phyloP scores from a whole-genome alignment of 495 filamentous ascomycete species.

The Aspergillus homomorphus region DNA sequence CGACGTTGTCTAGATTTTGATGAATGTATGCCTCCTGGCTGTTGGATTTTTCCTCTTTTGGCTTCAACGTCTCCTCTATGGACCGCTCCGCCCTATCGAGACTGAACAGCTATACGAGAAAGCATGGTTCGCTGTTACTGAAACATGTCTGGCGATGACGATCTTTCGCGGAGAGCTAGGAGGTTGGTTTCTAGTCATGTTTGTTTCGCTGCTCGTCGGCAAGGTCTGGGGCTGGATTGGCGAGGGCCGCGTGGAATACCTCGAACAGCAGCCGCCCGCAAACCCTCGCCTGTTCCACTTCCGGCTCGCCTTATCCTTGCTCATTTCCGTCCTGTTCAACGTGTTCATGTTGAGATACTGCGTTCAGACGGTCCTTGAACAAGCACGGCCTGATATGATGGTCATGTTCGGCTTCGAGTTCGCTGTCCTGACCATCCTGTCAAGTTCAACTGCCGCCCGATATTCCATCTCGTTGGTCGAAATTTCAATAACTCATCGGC shows the following conservation, averaged over 20 bases:
- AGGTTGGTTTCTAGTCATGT: slow-evolving; percentile 93
- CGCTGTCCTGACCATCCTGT: slow-evolving; percentile 75
- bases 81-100: slow-evolving; percentile 86
- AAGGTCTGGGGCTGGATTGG: slow-evolving; percentile 99
- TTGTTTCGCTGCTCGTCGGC: slow-evolving; percentile 82
- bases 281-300: slow-evolving; percentile 89
- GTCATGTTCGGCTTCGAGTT: slow-evolving; percentile 99
- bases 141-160: slow-evolving; percentile 98
- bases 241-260: slow-evolving; percentile 85
- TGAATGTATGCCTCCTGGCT: slow-evolving; percentile 78
- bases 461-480: slow-evolving; percentile 81
- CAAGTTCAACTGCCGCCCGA: slow-evolving; percentile 70
- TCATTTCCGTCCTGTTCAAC: slow-evolving; percentile 74
- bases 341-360: slow-evolving; percentile 74
- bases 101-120: slow-evolving; percentile 96
- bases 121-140: slow-evolving; percentile 94
- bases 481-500: slow-evolving; percentile 66
- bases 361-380: slow-evolving; percentile 73
- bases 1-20: slow-evolving; percentile 62
- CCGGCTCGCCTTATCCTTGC: slow-evolving; percentile 72
- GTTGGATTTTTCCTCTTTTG: slow-evolving; percentile 76
- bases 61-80: slow-evolving; percentile 87
- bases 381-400: slow-evolving; percentile 96
- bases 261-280: slow-evolving; percentile 92
- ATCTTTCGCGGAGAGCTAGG: slow-evolving; percentile 95